phyloP scores from a whole-genome alignment of 352 stramenopile species.

The Globisporangium parvum region DNA sequence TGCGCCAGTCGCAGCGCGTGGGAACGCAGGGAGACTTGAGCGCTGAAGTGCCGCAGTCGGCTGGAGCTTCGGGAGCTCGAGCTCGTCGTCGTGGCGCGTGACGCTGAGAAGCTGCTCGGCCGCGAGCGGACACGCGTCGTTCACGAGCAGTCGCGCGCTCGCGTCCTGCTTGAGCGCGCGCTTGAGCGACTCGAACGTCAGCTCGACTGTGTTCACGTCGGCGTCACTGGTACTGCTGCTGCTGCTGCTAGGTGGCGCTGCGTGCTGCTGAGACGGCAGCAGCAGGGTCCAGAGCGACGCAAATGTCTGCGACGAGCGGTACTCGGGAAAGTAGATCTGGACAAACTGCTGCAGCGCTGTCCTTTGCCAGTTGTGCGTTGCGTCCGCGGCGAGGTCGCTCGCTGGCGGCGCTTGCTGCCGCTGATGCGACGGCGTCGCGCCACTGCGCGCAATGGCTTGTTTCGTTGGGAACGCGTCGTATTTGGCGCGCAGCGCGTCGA shows the following conservation, averaged over 20 bases:
- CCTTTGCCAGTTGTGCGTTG: constrained; percentile 18
- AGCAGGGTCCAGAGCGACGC: constrained; percentile 19
- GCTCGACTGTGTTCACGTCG: neutral
- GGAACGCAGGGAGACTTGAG: constrained; percentile 5
- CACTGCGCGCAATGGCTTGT: neutral
- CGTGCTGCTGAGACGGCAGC: neutral
- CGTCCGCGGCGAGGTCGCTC: neutral
- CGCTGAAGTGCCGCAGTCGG: constrained; percentile 4
- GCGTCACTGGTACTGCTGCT: neutral
- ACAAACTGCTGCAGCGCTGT: constrained; percentile 28
- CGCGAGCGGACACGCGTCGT: constrained; percentile 32
- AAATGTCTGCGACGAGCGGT: constrained; percentile 22
- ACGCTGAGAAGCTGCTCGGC: constrained; percentile 9
- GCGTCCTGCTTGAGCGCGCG: constrained; percentile 29
- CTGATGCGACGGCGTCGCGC: neutral
- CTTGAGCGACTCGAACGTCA: constrained; percentile 8
- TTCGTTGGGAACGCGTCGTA: constrained; percentile 14
- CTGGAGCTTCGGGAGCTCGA: constrained; percentile 14
- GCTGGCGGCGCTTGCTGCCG: neutral
- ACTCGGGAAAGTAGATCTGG: constrained; percentile 27
- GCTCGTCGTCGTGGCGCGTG: constrained; percentile 13
- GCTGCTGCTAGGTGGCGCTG: neutral
- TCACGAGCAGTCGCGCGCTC: constrained; percentile 26
- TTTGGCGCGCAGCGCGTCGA: constrained; percentile 23
- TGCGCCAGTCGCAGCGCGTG: neutral